Conservation (phyloP, 371 early-diverging fungal species). For the Lichtheimia hyalospora region DNA sequence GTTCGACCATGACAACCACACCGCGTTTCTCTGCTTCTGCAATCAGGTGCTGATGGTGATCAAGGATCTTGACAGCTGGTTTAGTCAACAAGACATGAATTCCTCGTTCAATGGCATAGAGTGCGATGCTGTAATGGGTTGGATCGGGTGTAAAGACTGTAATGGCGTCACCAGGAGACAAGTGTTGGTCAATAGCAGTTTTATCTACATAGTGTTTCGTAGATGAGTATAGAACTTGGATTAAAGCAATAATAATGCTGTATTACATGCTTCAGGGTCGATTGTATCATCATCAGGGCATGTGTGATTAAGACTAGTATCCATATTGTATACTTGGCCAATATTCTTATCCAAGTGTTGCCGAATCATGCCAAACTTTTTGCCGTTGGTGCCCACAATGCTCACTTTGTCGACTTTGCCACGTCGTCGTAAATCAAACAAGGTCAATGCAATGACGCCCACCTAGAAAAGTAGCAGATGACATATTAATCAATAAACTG, state of each 20-base stretch:
- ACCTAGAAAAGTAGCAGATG: constrained; percentile 3
- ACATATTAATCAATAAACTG: not conserved
- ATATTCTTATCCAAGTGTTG: constrained; percentile 28
- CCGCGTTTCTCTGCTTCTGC: constrained; percentile 33
- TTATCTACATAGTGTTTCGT: constrained; percentile 35
- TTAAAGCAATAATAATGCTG: not conserved
- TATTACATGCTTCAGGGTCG: constrained; percentile 35
- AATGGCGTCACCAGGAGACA: constrained; percentile 45
- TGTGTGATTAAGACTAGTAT: constrained; percentile 25
- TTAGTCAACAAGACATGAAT: constrained; percentile 52
- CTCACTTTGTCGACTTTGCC: constrained; percentile 33
- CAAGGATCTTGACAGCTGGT: constrained; percentile 46
- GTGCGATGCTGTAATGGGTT: constrained; percentile 46
- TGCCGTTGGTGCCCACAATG: constrained; percentile 47
- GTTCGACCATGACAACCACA: constrained; percentile 46
- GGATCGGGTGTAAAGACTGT: constrained; percentile 57
- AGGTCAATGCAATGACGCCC: constrained; percentile 46
- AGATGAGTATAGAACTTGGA: not conserved
- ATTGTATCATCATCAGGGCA: constrained; percentile 31
- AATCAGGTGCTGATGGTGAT: constrained; percentile 37
- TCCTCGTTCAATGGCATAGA: constrained; percentile 43
- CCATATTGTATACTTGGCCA: constrained; percentile 32
- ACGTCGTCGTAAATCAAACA: constrained; percentile 48
- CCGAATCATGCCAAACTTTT: constrained; percentile 36
- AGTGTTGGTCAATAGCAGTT: constrained; percentile 36